phyloP scores from a whole-genome alignment of 768 basidiomycete species.

The Podaxis sp. region DNA sequence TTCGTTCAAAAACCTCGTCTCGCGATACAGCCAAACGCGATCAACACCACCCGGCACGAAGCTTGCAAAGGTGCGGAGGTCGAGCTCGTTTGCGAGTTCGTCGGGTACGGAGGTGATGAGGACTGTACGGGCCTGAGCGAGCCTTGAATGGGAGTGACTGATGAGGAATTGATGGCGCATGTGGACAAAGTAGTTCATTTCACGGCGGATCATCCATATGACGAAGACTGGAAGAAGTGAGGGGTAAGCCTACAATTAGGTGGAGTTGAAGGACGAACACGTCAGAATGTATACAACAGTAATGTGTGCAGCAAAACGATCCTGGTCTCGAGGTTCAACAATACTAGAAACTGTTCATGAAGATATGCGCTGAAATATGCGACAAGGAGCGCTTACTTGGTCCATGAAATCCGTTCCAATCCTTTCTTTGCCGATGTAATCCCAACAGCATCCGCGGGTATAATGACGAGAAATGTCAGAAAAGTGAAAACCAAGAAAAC shows the following conservation, averaged over 20 bases:
- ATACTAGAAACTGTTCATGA: conserved; percentile 24
- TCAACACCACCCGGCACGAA: conserved; percentile 69
- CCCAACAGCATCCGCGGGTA: conserved; percentile 52
- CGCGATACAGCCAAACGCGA: conserved; percentile 64
- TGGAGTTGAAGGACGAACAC: conserved; percentile 27
- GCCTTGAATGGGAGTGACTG: conserved; percentile 49
- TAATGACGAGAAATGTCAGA: conserved; percentile 56
- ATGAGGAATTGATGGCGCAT: conserved; percentile 58
- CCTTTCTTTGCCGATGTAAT: conserved; percentile 27
- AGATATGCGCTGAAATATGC: neutral
- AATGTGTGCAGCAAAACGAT: conserved; percentile 54
- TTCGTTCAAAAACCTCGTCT: conserved; percentile 38
- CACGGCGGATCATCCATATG: conserved; percentile 51
- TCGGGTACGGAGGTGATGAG: conserved; percentile 62
- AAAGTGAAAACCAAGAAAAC: conserved; percentile 52
- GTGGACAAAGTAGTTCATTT: conserved; percentile 53
- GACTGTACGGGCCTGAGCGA: conserved; percentile 65
- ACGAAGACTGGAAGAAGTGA: conserved; percentile 43
- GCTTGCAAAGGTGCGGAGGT: conserved; percentile 47
- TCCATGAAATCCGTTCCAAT: conserved; percentile 46
- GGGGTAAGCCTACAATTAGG: neutral
- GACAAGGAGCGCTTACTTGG: conserved; percentile 34
- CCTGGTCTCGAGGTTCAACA: conserved; percentile 28
- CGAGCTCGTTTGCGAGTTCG: conserved; percentile 43
- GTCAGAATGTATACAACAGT: conserved; percentile 46